phyloP scores from a whole-genome alignment of 345 rosid species.

The Moringa oleifera region DNA sequence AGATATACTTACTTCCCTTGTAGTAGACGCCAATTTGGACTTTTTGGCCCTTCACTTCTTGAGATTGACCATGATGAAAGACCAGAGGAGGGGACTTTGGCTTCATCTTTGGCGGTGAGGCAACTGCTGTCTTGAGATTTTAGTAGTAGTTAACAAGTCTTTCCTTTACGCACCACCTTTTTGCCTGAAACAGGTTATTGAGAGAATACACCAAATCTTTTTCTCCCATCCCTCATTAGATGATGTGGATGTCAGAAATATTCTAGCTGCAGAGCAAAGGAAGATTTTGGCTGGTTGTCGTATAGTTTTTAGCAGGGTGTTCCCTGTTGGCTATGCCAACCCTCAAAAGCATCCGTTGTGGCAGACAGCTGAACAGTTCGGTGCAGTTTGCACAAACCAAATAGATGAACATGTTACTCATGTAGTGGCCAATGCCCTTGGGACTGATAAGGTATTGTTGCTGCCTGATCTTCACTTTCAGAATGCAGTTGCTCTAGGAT shows the following conservation, averaged over 20 bases:
- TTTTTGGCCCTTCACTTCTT: conserved; percentile 93
- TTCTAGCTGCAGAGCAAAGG: conserved; percentile 77
- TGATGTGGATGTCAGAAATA: conserved; percentile 85
- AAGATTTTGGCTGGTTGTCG: conserved; percentile 86
- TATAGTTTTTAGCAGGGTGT: conserved; percentile 82
- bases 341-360: conserved; percentile 94
- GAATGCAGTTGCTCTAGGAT: not conserved
- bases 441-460: conserved; percentile 85
- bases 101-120: conserved; percentile 89
- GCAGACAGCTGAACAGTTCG: conserved; percentile 98
- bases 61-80: conserved; percentile 96
- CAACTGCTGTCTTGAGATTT: not conserved
- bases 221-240: conserved; percentile 66
- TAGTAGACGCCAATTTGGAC: conserved; percentile 98
- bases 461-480: not conserved
- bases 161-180: not conserved
- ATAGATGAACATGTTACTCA: conserved; percentile 91
- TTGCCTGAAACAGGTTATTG: conserved; percentile 63
- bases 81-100: conserved; percentile 95
- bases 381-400: conserved; percentile 89
- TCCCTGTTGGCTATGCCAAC: conserved; percentile 90
- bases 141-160: not conserved
- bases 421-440: conserved; percentile 92
- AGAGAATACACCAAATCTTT: conserved; percentile 71
- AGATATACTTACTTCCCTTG: conserved; percentile 96